phyloP scores from a whole-genome alignment of 306 rosid genomes.

The Myrica gale region DNA sequence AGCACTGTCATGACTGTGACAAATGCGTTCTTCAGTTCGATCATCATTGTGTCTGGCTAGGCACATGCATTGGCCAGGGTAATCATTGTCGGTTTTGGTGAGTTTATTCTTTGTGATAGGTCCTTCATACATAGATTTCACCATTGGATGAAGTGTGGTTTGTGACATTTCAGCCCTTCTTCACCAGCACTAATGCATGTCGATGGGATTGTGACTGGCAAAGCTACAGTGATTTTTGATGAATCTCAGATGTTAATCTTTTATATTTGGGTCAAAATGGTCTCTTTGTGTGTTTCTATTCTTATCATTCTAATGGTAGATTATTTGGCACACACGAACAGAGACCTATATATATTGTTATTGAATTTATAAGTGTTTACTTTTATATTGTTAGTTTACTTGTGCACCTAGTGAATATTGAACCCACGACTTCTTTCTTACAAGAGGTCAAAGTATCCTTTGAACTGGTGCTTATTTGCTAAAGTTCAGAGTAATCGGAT shows the following conservation, averaged over 20 bases:
- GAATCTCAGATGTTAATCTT: neutral
- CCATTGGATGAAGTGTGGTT: constrained; percentile 7
- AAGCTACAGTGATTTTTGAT: constrained; percentile 11
- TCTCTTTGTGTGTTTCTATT: too few relatives aligned
- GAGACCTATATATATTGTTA: too few relatives aligned
- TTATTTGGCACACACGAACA: too few relatives aligned
- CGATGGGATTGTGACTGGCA: constrained; percentile 13
- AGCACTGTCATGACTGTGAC: constrained; percentile 98
- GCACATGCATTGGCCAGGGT: constrained; percentile 93
- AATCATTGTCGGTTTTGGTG: constrained; percentile 96
- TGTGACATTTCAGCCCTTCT: neutral
- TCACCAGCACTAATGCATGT: constrained; percentile 20
- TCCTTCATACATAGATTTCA: constrained; percentile 11
- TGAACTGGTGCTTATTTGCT: neutral
- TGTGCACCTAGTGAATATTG: neutral
- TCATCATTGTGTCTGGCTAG: constrained; percentile 99
- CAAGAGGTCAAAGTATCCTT: neutral
- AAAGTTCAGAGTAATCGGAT: neutral
- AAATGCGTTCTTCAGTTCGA: constrained; percentile 95
- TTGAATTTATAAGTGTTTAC: too few relatives aligned
- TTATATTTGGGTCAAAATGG: too few relatives aligned
- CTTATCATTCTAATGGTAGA: too few relatives aligned
- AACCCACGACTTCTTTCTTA: neutral
- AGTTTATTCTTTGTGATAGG: constrained; percentile 38
- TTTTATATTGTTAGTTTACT: too few relatives aligned